These are phyloP conservation scores for Ascochyta clinopodiicola DNA, from an alignment of 2,329 filamentous ascomycete species.

Conservation along the genomic window DNA sequence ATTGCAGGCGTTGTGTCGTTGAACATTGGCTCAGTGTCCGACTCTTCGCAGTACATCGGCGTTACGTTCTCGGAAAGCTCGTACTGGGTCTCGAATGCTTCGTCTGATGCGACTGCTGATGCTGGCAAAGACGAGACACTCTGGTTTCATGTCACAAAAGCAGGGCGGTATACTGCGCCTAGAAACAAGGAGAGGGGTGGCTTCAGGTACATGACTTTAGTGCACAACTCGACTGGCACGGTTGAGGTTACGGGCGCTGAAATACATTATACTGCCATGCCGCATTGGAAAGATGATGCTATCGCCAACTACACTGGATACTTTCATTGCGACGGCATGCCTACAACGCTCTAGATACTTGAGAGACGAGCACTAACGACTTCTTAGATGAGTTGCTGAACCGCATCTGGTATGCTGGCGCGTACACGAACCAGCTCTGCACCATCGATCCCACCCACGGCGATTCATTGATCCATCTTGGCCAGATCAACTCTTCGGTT, in stretches of 20 bases:
- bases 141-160: slow-evolving; percentile 53
- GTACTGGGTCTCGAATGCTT: slow-evolving; percentile 57
- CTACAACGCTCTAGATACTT: not conserved
- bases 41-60: slow-evolving; percentile 50
- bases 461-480: slow-evolving; percentile 46
- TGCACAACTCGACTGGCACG: slow-evolving; percentile 52
- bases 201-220: slow-evolving; percentile 56
- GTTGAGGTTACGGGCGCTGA: slow-evolving; percentile 47
- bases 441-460: slow-evolving; percentile 47
- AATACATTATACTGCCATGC: slow-evolving; percentile 56
- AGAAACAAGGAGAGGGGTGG: slow-evolving; percentile 53
- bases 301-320: slow-evolving; percentile 50
- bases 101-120: slow-evolving; percentile 56
- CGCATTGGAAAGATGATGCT: slow-evolving; percentile 49
- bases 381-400: slow-evolving; percentile 51
- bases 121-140: slow-evolving; percentile 56
- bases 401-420: slow-evolving; percentile 54
- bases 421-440: slow-evolving; percentile 50
- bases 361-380: not conserved
- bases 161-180: slow-evolving; percentile 52
- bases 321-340: slow-evolving; percentile 51
- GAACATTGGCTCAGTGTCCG: slow-evolving; percentile 42
- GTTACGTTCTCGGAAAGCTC: slow-evolving; percentile 53
- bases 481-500: slow-evolving; percentile 35
- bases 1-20: slow-evolving; percentile 52